Base-by-base conservation (phyloP, 495 filamentous ascomycete genomes). In the Aspergillus bridgeri region DNA sequence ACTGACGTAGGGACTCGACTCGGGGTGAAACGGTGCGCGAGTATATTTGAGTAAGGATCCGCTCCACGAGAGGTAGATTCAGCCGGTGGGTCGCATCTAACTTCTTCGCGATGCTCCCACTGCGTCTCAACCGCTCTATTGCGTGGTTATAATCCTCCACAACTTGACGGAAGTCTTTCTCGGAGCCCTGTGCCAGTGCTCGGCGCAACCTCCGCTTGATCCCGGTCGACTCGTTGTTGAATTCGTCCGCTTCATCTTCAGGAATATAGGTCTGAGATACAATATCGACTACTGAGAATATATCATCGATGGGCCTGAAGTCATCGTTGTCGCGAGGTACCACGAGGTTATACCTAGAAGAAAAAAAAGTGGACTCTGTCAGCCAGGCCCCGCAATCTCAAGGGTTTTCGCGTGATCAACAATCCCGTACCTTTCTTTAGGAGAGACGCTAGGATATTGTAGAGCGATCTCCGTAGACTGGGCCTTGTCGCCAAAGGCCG, bases 21-120 rank as follows among this genome's bases (percentile, higher is more conserved):
- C 87, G 82, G 42, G 91, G 92, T 6, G 92, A 93, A 20, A 98
- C 94, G 5, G 90, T 95, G 51, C 94, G 92, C 59, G 89, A 86
- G 72, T 96, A 97, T 6, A 88, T 87, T 69, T 98, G 94, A 22
- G 80, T 86, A 24, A 98, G 78, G 59, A 98, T 94, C 54, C 89
- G 84, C 61, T 89, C 84, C 17, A 93, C 83, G 48, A 93, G 82
- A 42, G 84, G 79, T 21, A 91, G 73, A 24, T 82, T 80, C 17
- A 97, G 76, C 20, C 79, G 73, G 46, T 86, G 83, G 53, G 81
- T 85, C 24, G 72, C 64, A 54, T 87, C 83, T 52, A 98, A 78
- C 61, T 87, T 84, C 61, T 80, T 84, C 18, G 83, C 78, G 53
- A 96, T 81, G 21, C 81, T 84, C 29, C 89, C 89, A 60, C 85